Evolutionary conservation across 768 basidiomycete species (phyloP), one percentile per base, ranked within the genome.

Genomic region (Solioccasus polychromus): DNA sequence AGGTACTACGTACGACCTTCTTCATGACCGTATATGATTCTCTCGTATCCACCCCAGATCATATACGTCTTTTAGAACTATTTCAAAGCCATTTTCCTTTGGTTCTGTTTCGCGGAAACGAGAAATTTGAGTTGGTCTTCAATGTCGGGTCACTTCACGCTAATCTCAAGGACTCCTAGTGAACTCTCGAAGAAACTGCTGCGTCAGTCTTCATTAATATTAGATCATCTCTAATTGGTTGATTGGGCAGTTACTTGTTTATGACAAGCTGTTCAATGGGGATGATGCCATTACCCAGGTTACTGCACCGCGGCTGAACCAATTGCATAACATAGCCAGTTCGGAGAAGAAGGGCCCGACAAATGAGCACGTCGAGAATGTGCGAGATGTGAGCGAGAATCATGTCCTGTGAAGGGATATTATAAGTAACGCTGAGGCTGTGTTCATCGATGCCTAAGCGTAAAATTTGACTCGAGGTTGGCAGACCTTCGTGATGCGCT

Each of bases 1-100:
- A 73, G 73, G 51, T 74, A 71, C 61, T 72, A 73, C 53, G 65
- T 70, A 24, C 45, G 63, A 3, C 26, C 23, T 20, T 26, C 30
- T 20, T n/a, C n/a, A n/a, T n/a, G n/a, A n/a, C n/a, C 7, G 1
- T 15, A 29, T 36, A n/a, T 12, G 12, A 14, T 7, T 14, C 23
- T 8, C 35, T 37, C 6, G 20, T 19, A n/a, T 8, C 22, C 14
- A n/a, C 22, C 1, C 8, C 34, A 67, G 65, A 46, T 70, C 22
- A 66, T 70, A 10, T 72, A 72, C 47, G 55, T 62, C 39, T 62
- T 61, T 54, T 73, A 67, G 67, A 53, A 70, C 15, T 55, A 54
- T 1, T 71, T 74, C 55, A 68, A 73, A 58, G 43, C 61, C 29
- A 57, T 60, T 26, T 71, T 69, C 57, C 56, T 60, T 48, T 68